phyloP scores from a whole-genome alignment of 768 basidiomycete genomes.

The Gelatoporia subvermispora region DNA sequence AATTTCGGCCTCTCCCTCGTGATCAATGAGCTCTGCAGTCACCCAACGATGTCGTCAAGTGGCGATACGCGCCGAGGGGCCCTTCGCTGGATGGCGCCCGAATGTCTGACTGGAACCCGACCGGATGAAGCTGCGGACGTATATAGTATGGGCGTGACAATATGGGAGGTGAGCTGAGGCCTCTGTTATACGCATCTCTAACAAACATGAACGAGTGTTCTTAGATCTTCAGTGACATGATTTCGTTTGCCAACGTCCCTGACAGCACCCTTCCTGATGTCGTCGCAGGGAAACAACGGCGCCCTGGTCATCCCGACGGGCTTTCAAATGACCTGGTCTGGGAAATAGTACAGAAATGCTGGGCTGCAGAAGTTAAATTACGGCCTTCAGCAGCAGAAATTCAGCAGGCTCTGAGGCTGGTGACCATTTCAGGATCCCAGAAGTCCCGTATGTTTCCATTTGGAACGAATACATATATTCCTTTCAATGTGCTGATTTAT shows the following conservation, averaged over 20 bases:
- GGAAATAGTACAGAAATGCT: slow-evolving; percentile 1
- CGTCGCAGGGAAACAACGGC: not conserved
- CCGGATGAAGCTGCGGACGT: slow-evolving; percentile 2
- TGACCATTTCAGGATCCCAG: no score
- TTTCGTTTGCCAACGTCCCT: not conserved
- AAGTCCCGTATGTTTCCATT: no score
- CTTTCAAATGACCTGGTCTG: not conserved
- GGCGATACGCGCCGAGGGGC: not conserved
- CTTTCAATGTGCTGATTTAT: no score
- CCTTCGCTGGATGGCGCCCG: slow-evolving; percentile 6
- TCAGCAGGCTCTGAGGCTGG: no score
- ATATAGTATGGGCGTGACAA: slow-evolving; percentile 4
- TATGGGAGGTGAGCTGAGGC: slow-evolving; percentile 6
- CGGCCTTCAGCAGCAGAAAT: not conserved
- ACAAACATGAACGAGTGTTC: not conserved
- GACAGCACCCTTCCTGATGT: not conserved
- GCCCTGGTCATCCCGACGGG: not conserved
- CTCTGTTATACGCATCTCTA: not conserved
- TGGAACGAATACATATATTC: no score
- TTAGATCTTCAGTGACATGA: not conserved
- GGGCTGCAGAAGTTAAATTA: not conserved
- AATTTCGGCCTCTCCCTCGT: slow-evolving; percentile 3
- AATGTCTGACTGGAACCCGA: not conserved
- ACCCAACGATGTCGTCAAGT: not conserved
- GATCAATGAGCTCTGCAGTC: not conserved